Percentiles rank a stretch among this genome's conserved stretches.
These are phyloP conservation scores for Myriosclerotinia scirpicola DNA, from an alignment of 2,329 filamentous ascomycete genomes.

Conservation along the genomic window DNA sequence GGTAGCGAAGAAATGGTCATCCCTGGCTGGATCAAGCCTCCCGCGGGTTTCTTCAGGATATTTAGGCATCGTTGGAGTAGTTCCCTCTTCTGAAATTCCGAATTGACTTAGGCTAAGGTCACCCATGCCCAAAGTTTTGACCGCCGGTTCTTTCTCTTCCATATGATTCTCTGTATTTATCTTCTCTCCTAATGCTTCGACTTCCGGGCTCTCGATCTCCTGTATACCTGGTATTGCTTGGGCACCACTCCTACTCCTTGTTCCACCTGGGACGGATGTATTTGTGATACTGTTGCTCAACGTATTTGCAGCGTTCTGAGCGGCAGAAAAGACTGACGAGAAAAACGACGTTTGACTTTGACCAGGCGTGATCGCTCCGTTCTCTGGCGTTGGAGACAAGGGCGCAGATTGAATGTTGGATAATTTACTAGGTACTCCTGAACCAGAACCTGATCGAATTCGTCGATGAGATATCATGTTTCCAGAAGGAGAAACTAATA, in stretches of 20 bases:
- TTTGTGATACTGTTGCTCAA: constrained; percentile 74
- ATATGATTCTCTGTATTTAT: constrained; percentile 37
- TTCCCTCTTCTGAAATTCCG: constrained; percentile 67
- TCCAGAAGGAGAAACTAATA: constrained; percentile 61
- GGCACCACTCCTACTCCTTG: constrained; percentile 45
- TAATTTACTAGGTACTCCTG: constrained; percentile 72
- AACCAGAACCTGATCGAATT: constrained; percentile 55
- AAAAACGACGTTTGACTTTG: constrained; percentile 71
- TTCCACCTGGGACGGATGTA: constrained; percentile 54
- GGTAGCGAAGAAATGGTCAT: constrained; percentile 31
- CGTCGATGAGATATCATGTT: constrained; percentile 74
- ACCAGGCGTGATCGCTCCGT: constrained; percentile 51
- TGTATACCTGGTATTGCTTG: constrained; percentile 35
- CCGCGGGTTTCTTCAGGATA: constrained; percentile 47
- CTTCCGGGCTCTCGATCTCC: constrained; percentile 37
- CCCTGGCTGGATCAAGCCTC: constrained; percentile 31
- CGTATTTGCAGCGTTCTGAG: constrained; percentile 83
- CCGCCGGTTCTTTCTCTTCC: constrained; percentile 68
- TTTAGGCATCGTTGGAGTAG: constrained; percentile 57
- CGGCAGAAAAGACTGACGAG: constrained; percentile 86
- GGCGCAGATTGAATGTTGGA: constrained; percentile 73
- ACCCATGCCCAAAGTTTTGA: constrained; percentile 86
- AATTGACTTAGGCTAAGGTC: constrained; percentile 87
- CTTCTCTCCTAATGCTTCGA: constrained; percentile 41
- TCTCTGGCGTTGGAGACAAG: constrained; percentile 74